Evolutionary conservation across 371 early-diverging fungal genomes (phyloP), one percentile per base, ranked within the genome.

Genomic region (Zychaea mexicana): DNA sequence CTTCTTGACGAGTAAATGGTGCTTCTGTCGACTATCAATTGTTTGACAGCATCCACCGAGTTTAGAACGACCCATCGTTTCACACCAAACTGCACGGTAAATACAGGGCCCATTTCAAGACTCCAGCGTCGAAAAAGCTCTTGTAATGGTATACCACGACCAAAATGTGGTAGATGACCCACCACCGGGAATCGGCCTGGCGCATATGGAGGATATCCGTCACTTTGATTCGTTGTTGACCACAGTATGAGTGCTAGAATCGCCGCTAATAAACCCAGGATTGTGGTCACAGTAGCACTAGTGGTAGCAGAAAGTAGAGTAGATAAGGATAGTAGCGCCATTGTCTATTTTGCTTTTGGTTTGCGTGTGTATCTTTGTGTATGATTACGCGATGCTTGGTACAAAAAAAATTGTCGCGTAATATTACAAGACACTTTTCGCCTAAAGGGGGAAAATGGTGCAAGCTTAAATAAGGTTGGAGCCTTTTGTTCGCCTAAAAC

Each of bases 61-160:
- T 78, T 83, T 13, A 83, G 38, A 9, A 83, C 61, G 13, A 83
- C 61, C 83, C 83, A 83, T 2, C 64, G 66, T 38, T 77, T 78
- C 0, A 33, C 38, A 21, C 83, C 83, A 13, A 78, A 64, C 28
- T 78, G 66, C 31, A 78, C 60, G 2, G 78, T 83, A 60, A 73
- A 83, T 0, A 83, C 63, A 0, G 83, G 73, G 0, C 83, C 83
- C 12, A 63, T 55, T 17, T 58, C 22, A 1, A 61, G 31, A 31
- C 78, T 76, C 83, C 83, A 83, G 22, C 68, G 65, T 4, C 65
- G 61, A 46, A 81, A 77, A 17, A 81, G 9, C 30, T 75, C 70
- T 26, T 76, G 75, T 17, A 72, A 32, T 12, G 75, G 47, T 1
- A 73, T 47, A 2, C 77, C 71, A 10, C 64, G 63, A 1, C 57